Conservation (phyloP, 78 protist species). For the Dictyostelium intermedium region DNA sequence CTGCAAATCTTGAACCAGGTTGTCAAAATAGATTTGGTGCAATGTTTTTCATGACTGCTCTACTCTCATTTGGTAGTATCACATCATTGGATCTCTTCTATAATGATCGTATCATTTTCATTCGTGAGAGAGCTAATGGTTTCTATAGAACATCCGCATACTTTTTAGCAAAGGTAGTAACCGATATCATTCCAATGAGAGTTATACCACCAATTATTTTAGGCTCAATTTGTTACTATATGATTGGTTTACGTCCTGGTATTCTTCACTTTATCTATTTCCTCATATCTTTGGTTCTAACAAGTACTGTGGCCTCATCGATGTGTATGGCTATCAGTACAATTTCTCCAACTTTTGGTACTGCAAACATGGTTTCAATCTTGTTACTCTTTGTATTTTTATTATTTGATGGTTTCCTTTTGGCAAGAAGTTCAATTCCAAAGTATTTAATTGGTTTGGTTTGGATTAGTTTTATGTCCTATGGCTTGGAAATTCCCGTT, state of each 20-base stretch:
- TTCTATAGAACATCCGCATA: constrained; percentile 79
- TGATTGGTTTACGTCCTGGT: constrained; percentile 86
- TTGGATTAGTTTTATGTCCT: constrained; percentile 60
- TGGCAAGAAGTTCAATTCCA: constrained; percentile 66
- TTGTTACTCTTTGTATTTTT: constrained; percentile 74
- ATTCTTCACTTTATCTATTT: constrained; percentile 66
- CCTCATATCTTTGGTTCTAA: constrained; percentile 65
- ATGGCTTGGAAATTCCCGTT: constrained; percentile 72
- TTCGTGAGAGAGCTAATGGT: constrained; percentile 86
- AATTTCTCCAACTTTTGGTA: constrained; percentile 56
- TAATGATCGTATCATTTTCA: constrained; percentile 75
- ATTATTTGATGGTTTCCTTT: constrained; percentile 81
- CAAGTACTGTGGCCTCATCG: constrained; percentile 75
- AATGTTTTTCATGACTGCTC: constrained; percentile 42
- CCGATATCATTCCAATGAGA: constrained; percentile 88
- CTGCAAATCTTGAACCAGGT: constrained; percentile 53
- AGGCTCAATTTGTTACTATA: constrained; percentile 85
- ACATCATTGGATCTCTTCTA: constrained; percentile 80
- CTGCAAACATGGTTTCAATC: constrained; percentile 81
- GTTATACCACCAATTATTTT: constrained; percentile 87
- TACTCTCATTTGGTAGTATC: constrained; percentile 80
- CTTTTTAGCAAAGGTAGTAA: constrained; percentile 82
- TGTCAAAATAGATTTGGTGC: constrained; percentile 70
- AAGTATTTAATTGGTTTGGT: constrained; percentile 7
- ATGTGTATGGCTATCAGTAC: constrained; percentile 85